A percentile compares a stretch with the other conserved stretches of the same genome.
phyloP scores from a whole-genome alignment of 73 alveolate species.

The Paramecium caudatum region DNA sequence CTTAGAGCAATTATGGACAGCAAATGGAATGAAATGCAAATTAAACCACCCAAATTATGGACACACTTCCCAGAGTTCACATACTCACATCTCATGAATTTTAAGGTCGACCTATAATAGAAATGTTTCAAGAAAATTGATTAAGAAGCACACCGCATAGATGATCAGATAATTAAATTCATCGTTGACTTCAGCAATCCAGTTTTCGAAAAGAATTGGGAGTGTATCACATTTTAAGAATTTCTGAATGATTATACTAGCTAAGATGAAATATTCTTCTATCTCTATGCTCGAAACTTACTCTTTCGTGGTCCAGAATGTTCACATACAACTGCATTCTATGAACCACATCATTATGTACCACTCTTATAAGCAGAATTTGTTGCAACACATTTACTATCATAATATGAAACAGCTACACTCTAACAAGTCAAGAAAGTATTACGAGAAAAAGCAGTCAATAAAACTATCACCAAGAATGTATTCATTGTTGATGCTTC shows the following conservation, averaged over 20 bases:
- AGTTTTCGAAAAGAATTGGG: slow-evolving; percentile 64
- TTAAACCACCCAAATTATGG: not conserved
- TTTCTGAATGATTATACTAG: slow-evolving; percentile 46
- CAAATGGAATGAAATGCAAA: slow-evolving; percentile 55
- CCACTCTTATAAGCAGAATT: slow-evolving; percentile 64
- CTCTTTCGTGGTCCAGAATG: slow-evolving; percentile 59
- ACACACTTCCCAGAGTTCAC: slow-evolving; percentile 30
- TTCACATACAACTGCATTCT: not conserved
- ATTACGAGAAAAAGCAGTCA: slow-evolving; percentile 54
- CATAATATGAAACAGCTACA: slow-evolving; percentile 39
- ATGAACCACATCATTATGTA: slow-evolving; percentile 49
- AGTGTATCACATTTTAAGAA: slow-evolving; percentile 56
- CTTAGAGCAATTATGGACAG: slow-evolving; percentile 45
- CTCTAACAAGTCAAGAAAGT: slow-evolving; percentile 45
- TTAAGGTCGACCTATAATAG: not conserved
- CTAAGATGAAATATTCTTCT: slow-evolving; percentile 58
- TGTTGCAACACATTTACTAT: slow-evolving; percentile 33
- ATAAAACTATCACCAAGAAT: not conserved
- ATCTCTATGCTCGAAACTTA: slow-evolving; percentile 31
- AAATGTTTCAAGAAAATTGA: slow-evolving; percentile 34
- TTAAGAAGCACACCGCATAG: slow-evolving; percentile 19
- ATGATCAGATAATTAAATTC: slow-evolving; percentile 34
- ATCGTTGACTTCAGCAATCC: slow-evolving; percentile 56
- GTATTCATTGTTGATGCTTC: slow-evolving; percentile 3
- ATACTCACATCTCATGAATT: slow-evolving; percentile 48